Evolutionary conservation across 169 alveolate genomes (phyloP), one percentile per base, ranked within the genome.

Genomic region (Cryptosporidium sp.): DNA sequence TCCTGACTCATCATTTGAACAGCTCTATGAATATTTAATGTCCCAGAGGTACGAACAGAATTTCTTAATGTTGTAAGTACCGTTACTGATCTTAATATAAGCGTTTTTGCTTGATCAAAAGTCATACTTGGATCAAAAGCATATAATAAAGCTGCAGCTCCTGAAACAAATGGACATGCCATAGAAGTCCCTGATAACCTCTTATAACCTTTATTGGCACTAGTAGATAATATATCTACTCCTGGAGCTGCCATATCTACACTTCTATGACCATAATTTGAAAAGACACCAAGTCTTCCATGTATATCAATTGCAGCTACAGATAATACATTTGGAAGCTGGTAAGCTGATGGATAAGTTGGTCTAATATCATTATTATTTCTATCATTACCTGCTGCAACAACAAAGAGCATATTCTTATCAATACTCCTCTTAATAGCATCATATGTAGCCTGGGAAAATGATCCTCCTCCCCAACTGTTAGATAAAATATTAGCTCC

Each of bases 401-500:
- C 93, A 39, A 93, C 70, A 68, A 93, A 91, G 29, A 93, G 89
- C 85, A 71, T 86, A n/a, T 93, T 93, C 39, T 75, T 91, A 16
- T 85, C 91, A 35, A 85, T 72, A 16, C 94, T 92, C 61, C 94
- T 84, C 44, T 61, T 56, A 31, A 91, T 87, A 0, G 97, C 93
- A 26, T 91, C 86, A 71, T 92, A 94, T 0, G 97, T 94, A 7
- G 93, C 91, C 1, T 86, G 85, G 29, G 84, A 65, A 53, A 75
- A 85, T 12, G 93, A 91, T 29, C 97, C 97, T 67, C 95, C 97
- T 21, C 96, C 96, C 84, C 94, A 91, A 65, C 75, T 73, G 37
- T 94, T 92, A 23, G 92, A 72, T 29, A 92, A 72, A 67, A 93
- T 93, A 69, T 95, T 87, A 21, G 93, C 92, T 7, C 93, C 95